These are phyloP conservation scores for Phytophthora kernoviae DNA, from an alignment of 352 stramenopile species.

Conservation along the genomic window DNA sequence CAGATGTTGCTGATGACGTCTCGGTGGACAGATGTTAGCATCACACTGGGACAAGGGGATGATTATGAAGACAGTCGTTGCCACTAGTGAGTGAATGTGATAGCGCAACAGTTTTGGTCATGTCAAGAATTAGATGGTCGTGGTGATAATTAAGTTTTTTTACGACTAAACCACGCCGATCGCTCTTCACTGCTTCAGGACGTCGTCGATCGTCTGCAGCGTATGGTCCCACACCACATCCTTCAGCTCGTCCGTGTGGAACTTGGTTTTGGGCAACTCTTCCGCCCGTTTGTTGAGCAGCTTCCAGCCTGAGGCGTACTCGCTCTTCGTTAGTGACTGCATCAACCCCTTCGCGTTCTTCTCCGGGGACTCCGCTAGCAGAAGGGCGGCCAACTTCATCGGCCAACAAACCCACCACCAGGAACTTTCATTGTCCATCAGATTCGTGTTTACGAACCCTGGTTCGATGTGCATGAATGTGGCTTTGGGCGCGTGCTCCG, in stretches of 20 bases:
- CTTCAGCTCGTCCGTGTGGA: constrained; percentile 15
- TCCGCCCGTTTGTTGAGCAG: constrained; percentile 9
- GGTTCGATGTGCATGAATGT: constrained; percentile 14
- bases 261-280: constrained; percentile 10
- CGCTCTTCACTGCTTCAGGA: constrained; percentile 11
- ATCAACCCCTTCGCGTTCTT: not conserved
- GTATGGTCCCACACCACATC: constrained; percentile 9
- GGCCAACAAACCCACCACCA: constrained; percentile 1
- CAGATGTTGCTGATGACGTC: not conserved
- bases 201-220: constrained; percentile 5
- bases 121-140: too few relatives aligned
- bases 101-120: too few relatives aligned
- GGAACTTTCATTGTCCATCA: not conserved
- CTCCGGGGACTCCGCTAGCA: constrained; percentile 3
- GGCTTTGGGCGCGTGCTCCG: constrained; percentile 4
- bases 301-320: constrained; percentile 6
- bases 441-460: constrained; percentile 7
- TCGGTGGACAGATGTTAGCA: too few relatives aligned
- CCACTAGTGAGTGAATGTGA: not conserved
- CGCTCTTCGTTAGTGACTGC: not conserved
- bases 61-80: not conserved
- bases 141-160: too few relatives aligned
- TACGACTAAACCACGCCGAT: too few relatives aligned
- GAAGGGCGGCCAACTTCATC: not conserved
- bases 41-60: not conserved